A percentile compares a stretch with the other conserved stretches of the same genome.
phyloP scores from a whole-genome alignment of 2,329 filamentous ascomycete genomes.

The Calonectria hawksworthii region DNA sequence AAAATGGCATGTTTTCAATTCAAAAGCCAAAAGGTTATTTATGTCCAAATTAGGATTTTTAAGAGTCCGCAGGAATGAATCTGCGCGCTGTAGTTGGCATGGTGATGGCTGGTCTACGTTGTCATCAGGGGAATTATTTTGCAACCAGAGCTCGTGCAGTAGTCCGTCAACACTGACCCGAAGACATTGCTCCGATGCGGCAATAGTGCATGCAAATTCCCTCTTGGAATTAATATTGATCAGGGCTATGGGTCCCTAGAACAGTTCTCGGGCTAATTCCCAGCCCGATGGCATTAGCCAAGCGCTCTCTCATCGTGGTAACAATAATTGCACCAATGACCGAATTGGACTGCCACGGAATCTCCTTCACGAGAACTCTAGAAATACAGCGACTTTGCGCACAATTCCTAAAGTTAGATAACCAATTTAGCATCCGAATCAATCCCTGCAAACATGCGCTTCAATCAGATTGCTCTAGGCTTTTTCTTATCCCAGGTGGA shows the following conservation, averaged over 20 bases:
- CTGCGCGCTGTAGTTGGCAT: too few species aligned
- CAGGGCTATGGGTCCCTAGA: too few species aligned
- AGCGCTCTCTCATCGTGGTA: too few species aligned
- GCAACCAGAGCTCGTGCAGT: background rate
- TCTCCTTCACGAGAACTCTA: background rate
- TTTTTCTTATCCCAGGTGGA: background rate
- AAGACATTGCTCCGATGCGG: background rate
- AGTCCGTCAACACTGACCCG: background rate
- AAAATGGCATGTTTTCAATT: too few species aligned
- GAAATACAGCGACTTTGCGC: background rate
- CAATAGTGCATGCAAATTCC: background rate
- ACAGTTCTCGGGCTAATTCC: background rate
- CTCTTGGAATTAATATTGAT: fast-evolving
- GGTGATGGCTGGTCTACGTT: too few species aligned
- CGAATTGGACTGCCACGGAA: background rate
- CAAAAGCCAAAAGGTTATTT: too few species aligned
- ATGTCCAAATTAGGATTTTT: too few species aligned
- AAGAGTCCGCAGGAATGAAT: too few species aligned
- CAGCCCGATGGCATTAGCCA: too few species aligned
- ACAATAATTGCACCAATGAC: background rate
- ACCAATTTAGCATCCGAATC: background rate
- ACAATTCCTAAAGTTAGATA: too few species aligned
- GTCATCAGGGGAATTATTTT: too few species aligned
- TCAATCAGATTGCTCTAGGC: background rate
- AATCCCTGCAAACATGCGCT: background rate